Base-by-base conservation (phyloP, 441 rosid species). In the Rhodomyrtus psidioides region DNA sequence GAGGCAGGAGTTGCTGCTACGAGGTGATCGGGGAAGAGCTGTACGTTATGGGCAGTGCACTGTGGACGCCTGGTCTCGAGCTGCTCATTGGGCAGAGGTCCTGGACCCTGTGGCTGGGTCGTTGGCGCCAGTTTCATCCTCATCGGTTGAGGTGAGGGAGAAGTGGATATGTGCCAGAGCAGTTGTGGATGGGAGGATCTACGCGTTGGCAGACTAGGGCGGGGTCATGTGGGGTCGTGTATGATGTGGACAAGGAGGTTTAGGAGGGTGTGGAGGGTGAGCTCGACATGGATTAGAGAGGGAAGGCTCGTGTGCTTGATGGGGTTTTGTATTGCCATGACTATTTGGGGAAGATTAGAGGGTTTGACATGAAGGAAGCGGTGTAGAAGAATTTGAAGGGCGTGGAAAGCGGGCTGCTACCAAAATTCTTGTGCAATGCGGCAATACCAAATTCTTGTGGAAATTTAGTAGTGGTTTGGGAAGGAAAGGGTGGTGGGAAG, bases 141-240 rank as follows among this genome's bases (percentile, higher is more conserved):
- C 6, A 6, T 42, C 44, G 0, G 4, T 0, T 7, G 93, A 92
- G 28, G 84, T 92, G 23, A 89, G 93, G 54, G 95, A 93, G 87
- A 95, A 94, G 83, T 96, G 97, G 97, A 95, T 96, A 96, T 97
- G 95, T 90, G 97, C 95, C 2, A 93, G 96, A 5, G 94, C 94
- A 1, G 96, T 95, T 1, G 83, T 95, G n/a, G 92, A 89, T 44
- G 92, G 89, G 15, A 94, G 85, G 28, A 34, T 96, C 8, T 96
- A 94, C 34, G 93, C 94, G 0, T 94, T 96, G 98, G 95, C 92
- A 8, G 93, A 96, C 81, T 58, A 93, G 34, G 94, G 93, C 9
- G 97, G 92, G 12, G 90, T 95, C 5, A n/a, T n/a, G n/a, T n/a
- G n/a, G n/a, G n/a, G n/a, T n/a, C n/a, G 91, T 92, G 57, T 95